phyloP scores from a whole-genome alignment of 768 basidiomycete species.

The Kondoa subrosea region DNA sequence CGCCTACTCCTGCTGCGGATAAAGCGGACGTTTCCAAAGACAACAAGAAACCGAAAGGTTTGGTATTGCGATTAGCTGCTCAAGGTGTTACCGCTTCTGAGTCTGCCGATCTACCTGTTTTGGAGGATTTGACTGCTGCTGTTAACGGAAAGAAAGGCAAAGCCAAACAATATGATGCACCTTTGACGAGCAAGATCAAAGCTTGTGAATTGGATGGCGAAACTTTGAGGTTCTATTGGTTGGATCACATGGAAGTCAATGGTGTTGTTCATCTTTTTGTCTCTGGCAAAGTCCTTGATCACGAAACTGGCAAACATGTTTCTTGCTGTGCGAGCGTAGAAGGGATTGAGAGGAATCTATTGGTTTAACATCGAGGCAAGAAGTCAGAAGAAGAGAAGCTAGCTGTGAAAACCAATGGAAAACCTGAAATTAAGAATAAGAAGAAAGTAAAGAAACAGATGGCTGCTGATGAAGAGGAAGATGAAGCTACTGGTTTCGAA shows the following conservation, averaged over 20 bases:
- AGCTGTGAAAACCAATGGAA: too few relatives aligned
- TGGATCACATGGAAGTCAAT: slow-evolving; percentile 76
- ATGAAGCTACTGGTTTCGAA: not conserved
- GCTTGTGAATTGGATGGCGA: slow-evolving; percentile 62
- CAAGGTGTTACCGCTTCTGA: slow-evolving; percentile 13
- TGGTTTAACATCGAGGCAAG: slow-evolving; percentile 59
- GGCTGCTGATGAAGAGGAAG: slow-evolving; percentile 19
- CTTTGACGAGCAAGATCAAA: slow-evolving; percentile 25
- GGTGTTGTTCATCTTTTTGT: slow-evolving; percentile 71
- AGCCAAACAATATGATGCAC: slow-evolving; percentile 15
- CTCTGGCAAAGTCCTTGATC: slow-evolving; percentile 72
- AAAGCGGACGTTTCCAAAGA: slow-evolving; percentile 13
- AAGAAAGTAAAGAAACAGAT: not conserved
- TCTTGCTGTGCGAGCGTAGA: slow-evolving; percentile 77
- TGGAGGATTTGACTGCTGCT: slow-evolving; percentile 43
- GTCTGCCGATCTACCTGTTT: not conserved
- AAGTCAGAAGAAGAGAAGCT: slow-evolving; percentile 38
- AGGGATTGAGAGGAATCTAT: slow-evolving; percentile 75
- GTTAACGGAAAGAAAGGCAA: slow-evolving; percentile 34
- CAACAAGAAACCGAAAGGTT: slow-evolving; percentile 25
- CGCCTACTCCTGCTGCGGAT: not conserved
- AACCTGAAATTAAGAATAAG: slow-evolving; percentile 1
- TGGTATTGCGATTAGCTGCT: slow-evolving; percentile 27
- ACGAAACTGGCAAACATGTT: slow-evolving; percentile 40
- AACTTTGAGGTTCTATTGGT: slow-evolving; percentile 80